Evolutionary conservation across 768 basidiomycete species (phyloP), one percentile per base, ranked within the genome.

Genomic region (Xerocomellus dryophilus): DNA sequence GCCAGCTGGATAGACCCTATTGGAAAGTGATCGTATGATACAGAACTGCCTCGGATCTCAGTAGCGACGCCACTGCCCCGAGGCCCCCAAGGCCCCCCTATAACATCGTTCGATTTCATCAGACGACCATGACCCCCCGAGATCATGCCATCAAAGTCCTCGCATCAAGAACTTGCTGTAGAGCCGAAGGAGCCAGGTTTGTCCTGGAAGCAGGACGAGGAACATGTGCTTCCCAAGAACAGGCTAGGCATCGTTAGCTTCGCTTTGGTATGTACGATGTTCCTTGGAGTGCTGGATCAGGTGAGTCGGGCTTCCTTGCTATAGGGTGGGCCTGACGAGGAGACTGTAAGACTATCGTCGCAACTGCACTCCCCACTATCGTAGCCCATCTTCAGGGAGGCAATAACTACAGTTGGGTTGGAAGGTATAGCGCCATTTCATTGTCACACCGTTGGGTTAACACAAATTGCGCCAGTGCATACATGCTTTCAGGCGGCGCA

Each of bases 311-410:
- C 29, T 9, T 11, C 10, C 10, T 32, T 29, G 20, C 34, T 29
- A 39, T 27, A 20, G 14, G 12, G 5, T 21, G 23, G n/a, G 20
- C 10, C 43, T 31, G 25, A 50, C 21, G 38, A 35, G 18, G 34
- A 51, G 55, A 35, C 21, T 31, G 20, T 9, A 43, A 83, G 81
- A 83, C 81, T 9, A 83, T 84, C 51, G 80, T 88, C 25, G 78
- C 85, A 8, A 88, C 85, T 9, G 85, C 87, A 8, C 69, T 89
- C 18, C 86, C 87, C 2, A 87, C 84, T 1, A 88, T 90, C 43
- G 82, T 86, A 20, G 70, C 63, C 7, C 66, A 85, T 29, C 75
- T 89, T 0, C 79, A 81, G n/a, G 86, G 82, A 11, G 84, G 82
- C 2, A 76, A 66, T 9, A 73, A 78, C 36, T 88, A 88, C 56